These are phyloP conservation scores for Esteya vermicola DNA, from an alignment of 2,329 filamentous ascomycete species.

Conservation along the genomic window DNA sequence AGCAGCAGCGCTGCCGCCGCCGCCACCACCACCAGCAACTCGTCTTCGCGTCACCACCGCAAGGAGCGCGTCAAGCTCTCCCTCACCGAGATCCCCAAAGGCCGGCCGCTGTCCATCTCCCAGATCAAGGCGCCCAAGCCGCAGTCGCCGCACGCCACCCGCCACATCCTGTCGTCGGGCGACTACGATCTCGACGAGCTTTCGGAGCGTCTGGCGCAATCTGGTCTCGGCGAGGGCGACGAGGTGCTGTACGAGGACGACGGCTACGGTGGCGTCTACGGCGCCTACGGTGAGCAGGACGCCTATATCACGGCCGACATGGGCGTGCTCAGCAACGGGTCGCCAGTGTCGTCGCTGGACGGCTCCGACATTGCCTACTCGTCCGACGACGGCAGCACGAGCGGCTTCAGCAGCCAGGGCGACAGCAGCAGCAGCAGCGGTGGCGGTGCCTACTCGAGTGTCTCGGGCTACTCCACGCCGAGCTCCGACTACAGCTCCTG, in stretches of 20 bases:
- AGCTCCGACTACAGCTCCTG: conserved; percentile 65
- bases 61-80: conserved; percentile 28
- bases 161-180: conserved; percentile 70
- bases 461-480: conserved; percentile 67
- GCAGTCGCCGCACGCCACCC: conserved; percentile 73
- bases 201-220: conserved; percentile 26
- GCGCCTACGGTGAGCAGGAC: conserved; percentile 18
- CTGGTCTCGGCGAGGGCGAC: conserved; percentile 25
- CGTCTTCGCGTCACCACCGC: conserved; percentile 11
- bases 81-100: conserved; percentile 63
- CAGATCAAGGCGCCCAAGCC: conserved; percentile 88
- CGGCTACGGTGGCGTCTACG: no score
- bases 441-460: conserved; percentile 47
- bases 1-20: no score
- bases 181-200: conserved; percentile 46
- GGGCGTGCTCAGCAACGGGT: conserved; percentile 28
- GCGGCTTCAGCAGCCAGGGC: no score
- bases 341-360: conserved; percentile 50
- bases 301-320: conserved; percentile 33
- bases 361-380: conserved; percentile 53
- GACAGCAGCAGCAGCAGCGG: conserved; percentile 35
- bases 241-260: conserved; percentile 18
- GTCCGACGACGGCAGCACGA: conserved; percentile 54
- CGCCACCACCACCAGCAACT: conserved; percentile 13
- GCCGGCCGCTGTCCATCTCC: conserved; percentile 73